Conservation (phyloP, 2,329 filamentous ascomycete genomes). For the Fusarium tjaetaba region DNA sequence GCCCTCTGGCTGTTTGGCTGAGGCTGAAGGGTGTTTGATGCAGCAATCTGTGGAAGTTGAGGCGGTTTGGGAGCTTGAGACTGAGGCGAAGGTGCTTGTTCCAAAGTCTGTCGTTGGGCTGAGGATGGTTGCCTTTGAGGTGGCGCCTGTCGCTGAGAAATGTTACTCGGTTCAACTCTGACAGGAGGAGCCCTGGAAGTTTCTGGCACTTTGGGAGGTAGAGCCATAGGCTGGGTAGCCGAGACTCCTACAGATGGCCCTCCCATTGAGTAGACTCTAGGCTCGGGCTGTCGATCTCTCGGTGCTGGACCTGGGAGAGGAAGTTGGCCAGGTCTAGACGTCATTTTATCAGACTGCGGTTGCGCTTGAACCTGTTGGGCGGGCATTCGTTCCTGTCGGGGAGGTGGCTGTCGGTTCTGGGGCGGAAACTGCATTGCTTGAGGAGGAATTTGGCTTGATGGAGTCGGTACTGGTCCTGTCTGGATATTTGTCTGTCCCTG, state of each 20-base stretch:
- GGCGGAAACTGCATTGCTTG: background rate
- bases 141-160: background rate
- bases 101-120: background rate
- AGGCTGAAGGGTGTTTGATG: background rate
- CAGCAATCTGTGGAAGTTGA: background rate
- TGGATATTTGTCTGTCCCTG: background rate
- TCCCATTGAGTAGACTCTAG: background rate
- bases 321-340: background rate
- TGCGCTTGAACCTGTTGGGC: background rate
- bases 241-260: background rate
- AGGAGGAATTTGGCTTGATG: background rate
- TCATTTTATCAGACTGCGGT: background rate
- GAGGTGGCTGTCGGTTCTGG: background rate
- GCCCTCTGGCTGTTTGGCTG: background rate
- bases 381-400: background rate
- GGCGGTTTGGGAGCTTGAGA: background rate
- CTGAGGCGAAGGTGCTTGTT: background rate
- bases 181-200: background rate
- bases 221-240: background rate
- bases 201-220: background rate
- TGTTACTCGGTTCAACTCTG: background rate
- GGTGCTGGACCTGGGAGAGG: background rate
- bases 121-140: background rate
- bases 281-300: background rate
- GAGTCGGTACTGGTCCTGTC: background rate